phyloP scores from a whole-genome alignment of 768 basidiomycete species.

The Polyporus arcularius region DNA sequence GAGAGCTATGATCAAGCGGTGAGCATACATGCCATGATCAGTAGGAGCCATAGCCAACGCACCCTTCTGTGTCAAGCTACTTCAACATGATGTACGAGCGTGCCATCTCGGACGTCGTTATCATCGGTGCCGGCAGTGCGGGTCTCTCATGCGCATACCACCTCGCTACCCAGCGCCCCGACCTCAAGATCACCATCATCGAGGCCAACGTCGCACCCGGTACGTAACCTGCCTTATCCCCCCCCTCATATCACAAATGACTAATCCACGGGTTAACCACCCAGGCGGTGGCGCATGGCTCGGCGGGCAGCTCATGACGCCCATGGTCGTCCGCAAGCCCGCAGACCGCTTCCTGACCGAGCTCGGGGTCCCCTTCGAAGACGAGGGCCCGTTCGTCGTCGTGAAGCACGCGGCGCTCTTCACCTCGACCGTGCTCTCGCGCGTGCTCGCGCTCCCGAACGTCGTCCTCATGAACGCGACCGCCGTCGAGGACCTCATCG shows the following conservation, averaged over 20 bases:
- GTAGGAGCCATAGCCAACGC: neutral
- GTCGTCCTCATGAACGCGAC: constrained; percentile 79
- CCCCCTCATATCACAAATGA: neutral
- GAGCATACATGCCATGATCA: neutral
- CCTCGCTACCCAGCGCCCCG: constrained; percentile 65
- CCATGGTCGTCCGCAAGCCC: constrained; percentile 82
- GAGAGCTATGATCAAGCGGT: constrained; percentile 77
- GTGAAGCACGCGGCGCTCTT: constrained; percentile 84
- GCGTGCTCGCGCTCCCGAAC: constrained; percentile 69
- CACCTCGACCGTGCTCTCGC: constrained; percentile 74
- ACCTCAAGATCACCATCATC: constrained; percentile 65
- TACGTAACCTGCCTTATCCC: neutral
- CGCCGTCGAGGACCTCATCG: constrained; percentile 79
- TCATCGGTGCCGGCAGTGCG: constrained; percentile 68
- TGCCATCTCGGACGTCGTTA: constrained; percentile 74
- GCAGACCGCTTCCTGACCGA: constrained; percentile 71
- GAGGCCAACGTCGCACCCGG: constrained; percentile 82
- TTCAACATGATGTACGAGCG: constrained; percentile 74
- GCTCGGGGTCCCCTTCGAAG: constrained; percentile 73
- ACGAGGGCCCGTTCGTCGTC: constrained; percentile 76
- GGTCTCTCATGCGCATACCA: constrained; percentile 77
- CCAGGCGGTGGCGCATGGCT: constrained; percentile 70
- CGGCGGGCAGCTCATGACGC: constrained; percentile 76
- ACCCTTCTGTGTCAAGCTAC: constrained; percentile 47
- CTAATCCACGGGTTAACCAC: neutral